A percentile compares a stretch with the other conserved stretches of the same genome.
phyloP scores from a whole-genome alignment of 1,139 yeast species.

The Yamadazyma triangularis region DNA sequence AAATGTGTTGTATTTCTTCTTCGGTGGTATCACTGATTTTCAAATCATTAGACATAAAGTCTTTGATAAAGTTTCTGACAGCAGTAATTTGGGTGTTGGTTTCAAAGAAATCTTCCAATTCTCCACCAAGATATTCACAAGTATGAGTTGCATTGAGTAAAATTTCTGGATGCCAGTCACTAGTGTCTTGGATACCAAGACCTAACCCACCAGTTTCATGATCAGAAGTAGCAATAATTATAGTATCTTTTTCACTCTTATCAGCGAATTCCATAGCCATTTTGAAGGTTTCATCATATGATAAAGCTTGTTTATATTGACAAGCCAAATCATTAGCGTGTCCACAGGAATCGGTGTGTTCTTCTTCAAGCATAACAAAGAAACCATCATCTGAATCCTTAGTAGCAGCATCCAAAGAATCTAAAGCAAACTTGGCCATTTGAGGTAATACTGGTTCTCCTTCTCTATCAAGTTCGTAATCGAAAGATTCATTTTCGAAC shows the following conservation, averaged over 20 bases:
- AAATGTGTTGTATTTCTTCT: slow-evolving; percentile 40
- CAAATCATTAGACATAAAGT: slow-evolving; percentile 51
- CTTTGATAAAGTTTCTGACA: slow-evolving; percentile 37
- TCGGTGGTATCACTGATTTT: slow-evolving; percentile 54
- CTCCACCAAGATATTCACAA: slow-evolving; percentile 56
- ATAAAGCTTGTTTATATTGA: slow-evolving; percentile 37
- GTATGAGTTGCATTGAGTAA: slow-evolving; percentile 64
- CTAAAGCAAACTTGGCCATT: slow-evolving; percentile 66
- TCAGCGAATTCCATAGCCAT: slow-evolving; percentile 68
- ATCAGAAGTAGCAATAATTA: slow-evolving; percentile 75
- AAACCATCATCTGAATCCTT: slow-evolving; percentile 72
- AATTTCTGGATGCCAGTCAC: slow-evolving; percentile 72
- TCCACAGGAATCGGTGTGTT: slow-evolving; percentile 90
- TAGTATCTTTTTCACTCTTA: slow-evolving; percentile 61
- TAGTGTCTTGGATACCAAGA: slow-evolving; percentile 64
- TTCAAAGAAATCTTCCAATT: slow-evolving; percentile 20
- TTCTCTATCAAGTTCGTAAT: slow-evolving; percentile 70
- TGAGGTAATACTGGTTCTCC: slow-evolving; percentile 72
- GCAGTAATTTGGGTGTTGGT: slow-evolving; percentile 21
- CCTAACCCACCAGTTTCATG: slow-evolving; percentile 89
- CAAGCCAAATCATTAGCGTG: slow-evolving; percentile 73
- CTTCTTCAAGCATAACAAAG: slow-evolving; percentile 79
- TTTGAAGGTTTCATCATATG: slow-evolving; percentile 70
- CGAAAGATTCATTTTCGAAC: slow-evolving; percentile 67
- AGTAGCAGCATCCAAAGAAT: slow-evolving; percentile 59